These are phyloP conservation scores for Imleria badia DNA, from an alignment of 768 basidiomycete genomes.

Conservation along the genomic window DNA sequence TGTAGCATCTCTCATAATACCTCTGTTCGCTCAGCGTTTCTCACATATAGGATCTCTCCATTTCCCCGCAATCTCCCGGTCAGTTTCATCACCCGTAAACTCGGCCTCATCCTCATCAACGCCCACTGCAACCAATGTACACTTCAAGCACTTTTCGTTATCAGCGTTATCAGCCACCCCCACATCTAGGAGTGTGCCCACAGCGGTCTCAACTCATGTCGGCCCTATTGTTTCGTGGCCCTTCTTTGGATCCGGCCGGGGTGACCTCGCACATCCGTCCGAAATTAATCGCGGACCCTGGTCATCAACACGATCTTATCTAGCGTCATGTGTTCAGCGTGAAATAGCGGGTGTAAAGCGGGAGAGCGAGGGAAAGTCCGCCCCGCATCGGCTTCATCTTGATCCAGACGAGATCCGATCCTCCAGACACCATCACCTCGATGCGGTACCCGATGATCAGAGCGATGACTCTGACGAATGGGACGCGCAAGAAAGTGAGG, in stretches of 20 bases:
- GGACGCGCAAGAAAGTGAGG: constrained; percentile 77
- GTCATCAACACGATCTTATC: constrained; percentile 57
- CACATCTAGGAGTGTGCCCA: constrained; percentile 4
- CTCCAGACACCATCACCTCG: constrained; percentile 67
- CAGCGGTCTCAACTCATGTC: constrained; percentile 42
- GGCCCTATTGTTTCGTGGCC: constrained; percentile 90
- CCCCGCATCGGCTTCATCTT: constrained; percentile 74
- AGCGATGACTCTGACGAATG: constrained; percentile 79
- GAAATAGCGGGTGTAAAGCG: constrained; percentile 71
- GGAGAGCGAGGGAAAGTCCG: constrained; percentile 76
- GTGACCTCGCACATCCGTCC: constrained; percentile 62
- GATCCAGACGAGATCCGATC: constrained; percentile 76
- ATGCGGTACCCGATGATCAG: constrained; percentile 68
- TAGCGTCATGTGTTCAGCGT: constrained; percentile 64
- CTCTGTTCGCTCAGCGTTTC: constrained; percentile 78
- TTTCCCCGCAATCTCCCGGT: constrained; percentile 25
- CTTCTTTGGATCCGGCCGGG: constrained; percentile 83
- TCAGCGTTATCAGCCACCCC: constrained; percentile 14
- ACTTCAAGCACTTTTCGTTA: constrained; percentile 20
- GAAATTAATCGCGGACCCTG: constrained; percentile 84
- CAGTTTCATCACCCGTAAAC: constrained; percentile 19
- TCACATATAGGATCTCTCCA: constrained; percentile 74
- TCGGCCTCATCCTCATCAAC: constrained; percentile 26
- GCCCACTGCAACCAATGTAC: constrained; percentile 25
- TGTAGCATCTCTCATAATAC: constrained; percentile 65